Percentiles rank a stretch among this genome's conserved stretches.
These are phyloP conservation scores for Gracilariopsis chorda DNA, from an alignment of 23 red algal genomes.

Conservation along the genomic window DNA sequence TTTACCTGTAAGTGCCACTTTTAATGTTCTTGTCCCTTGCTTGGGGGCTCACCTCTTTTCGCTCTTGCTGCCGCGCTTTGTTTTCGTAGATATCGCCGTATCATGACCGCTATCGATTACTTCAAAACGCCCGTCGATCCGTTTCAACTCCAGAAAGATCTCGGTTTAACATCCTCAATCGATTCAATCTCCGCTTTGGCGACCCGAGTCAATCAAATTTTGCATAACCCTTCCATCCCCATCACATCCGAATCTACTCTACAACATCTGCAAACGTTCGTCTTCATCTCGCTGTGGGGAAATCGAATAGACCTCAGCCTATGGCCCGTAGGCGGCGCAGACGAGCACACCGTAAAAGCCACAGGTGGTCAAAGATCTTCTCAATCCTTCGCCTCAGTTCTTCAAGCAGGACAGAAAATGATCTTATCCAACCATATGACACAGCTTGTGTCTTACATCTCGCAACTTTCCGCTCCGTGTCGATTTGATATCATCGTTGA, in stretches of 20 bases:
- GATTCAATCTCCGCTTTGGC: conserved; percentile 46
- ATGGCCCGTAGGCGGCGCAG: conserved; percentile 77
- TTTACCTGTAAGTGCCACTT: conserved; percentile 77
- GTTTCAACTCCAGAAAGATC: conserved; percentile 91
- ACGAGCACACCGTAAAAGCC: not conserved
- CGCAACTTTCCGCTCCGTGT: not conserved
- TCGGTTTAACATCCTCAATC: conserved; percentile 64
- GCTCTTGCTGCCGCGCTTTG: not conserved
- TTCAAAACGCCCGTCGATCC: conserved; percentile 77
- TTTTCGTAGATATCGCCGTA: conserved; percentile 66
- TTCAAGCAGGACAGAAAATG: conserved; percentile 55
- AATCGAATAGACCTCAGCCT: conserved; percentile 93
- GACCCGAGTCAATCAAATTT: conserved; percentile 28
- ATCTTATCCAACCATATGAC: conserved; percentile 82
- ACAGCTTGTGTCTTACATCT: conserved; percentile 51
- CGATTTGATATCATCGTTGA: conserved; percentile 92
- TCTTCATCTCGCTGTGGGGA: conserved; percentile 82
- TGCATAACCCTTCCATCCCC: not conserved
- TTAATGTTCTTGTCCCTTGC: not conserved
- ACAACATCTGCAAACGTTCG: conserved; percentile 30
- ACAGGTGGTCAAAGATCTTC: not conserved
- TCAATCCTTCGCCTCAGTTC: conserved; percentile 6
- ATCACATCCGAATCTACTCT: not conserved
- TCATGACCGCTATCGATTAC: conserved; percentile 87
- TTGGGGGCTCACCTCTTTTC: not conserved